A percentile compares a stretch with the other conserved stretches of the same genome.
Conservation (phyloP, 345 rosid genomes). For the Populus nigra region DNA sequence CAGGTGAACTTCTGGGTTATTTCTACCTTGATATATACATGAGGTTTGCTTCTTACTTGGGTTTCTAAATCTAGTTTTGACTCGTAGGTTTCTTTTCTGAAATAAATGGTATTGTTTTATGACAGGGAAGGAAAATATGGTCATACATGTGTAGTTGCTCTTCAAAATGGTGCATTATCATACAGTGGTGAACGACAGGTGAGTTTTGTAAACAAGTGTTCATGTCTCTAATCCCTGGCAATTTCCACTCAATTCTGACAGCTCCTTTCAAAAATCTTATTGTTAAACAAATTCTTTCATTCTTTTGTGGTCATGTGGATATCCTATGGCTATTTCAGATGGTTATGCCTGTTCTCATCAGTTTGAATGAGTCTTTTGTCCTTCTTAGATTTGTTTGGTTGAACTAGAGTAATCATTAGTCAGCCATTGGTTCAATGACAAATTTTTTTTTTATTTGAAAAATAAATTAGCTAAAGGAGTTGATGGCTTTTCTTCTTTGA, state of each 20-base stretch:
- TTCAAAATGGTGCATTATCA: constrained; percentile 73
- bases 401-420: neutral
- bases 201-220: neutral
- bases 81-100: constrained; percentile 5
- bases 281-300: neutral
- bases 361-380: neutral
- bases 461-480: neutral
- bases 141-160: constrained; percentile 79
- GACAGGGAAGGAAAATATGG: constrained; percentile 84
- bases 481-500: too few relatives aligned
- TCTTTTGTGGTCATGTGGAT: neutral
- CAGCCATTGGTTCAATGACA: neutral
- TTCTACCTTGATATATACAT: constrained; percentile 80
- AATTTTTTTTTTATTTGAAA: neutral
- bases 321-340: neutral
- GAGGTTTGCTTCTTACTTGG: constrained; percentile 48
- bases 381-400: neutral
- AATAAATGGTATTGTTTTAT: constrained; percentile 20
- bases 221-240: neutral
- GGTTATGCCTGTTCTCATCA: neutral
- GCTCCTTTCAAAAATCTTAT: neutral
- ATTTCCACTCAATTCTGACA: neutral
- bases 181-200: constrained; percentile 66
- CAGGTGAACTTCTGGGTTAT: constrained; percentile 81
- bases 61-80: neutral